These are phyloP conservation scores for Apiotrichum gamsii DNA, from an alignment of 1,284 basidiomycete genomes.

Conservation along the genomic window DNA sequence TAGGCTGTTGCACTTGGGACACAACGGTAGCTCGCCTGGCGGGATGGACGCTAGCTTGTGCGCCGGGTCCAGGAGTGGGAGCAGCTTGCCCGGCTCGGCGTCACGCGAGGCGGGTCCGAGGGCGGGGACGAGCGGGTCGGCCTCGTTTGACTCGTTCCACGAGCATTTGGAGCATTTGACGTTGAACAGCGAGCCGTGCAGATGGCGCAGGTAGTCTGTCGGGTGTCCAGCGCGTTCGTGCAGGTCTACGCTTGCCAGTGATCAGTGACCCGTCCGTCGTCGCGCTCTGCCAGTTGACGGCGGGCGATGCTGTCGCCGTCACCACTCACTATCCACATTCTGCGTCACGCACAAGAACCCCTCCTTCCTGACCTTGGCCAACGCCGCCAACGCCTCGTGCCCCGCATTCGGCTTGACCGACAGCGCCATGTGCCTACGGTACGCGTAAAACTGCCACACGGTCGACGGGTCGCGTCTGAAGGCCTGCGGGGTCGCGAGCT, in stretches of 20 bases:
- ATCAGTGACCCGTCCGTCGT: no score
- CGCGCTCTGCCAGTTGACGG: background rate
- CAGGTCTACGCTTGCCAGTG: conserved; percentile 1
- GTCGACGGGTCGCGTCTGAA: conserved; percentile 11
- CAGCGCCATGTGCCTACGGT: conserved; percentile 9
- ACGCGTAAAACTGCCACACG: conserved; percentile 16
- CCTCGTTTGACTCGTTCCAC: background rate
- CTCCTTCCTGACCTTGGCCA: background rate
- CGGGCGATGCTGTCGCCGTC: no score
- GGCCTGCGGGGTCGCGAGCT: conserved; percentile 8
- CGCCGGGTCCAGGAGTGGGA: conserved; percentile 4
- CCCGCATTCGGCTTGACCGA: conserved; percentile 6
- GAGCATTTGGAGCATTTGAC: conserved; percentile 9
- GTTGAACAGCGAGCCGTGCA: conserved; percentile 12
- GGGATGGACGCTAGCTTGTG: background rate
- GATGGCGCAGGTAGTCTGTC: conserved; percentile 1
- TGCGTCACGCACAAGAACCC: conserved; percentile 12
- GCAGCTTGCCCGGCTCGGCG: background rate
- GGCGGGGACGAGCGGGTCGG: conserved; percentile 4
- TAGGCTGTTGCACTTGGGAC: conserved; percentile 4
- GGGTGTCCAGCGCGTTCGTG: conserved; percentile 14
- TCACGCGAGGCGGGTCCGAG: conserved; percentile 3
- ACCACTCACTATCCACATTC: conserved; percentile 12
- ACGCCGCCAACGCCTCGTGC: conserved; percentile 5
- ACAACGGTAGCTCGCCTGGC: background rate